phyloP scores from a whole-genome alignment of 1,284 basidiomycete genomes.

The Ganoderma boninense region DNA sequence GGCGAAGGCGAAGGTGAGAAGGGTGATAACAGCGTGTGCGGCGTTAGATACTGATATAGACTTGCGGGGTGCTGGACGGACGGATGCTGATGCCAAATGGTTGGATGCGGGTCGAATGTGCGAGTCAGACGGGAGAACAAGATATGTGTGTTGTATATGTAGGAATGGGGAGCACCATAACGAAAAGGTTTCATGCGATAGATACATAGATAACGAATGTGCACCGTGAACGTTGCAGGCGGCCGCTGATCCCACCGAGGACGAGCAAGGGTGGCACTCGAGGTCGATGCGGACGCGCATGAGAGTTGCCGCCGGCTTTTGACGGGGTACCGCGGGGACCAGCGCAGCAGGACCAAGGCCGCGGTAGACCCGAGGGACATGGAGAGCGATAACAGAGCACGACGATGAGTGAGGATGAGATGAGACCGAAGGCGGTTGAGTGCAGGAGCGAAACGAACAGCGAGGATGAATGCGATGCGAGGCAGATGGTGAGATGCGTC shows the following conservation, averaged over 20 bases:
- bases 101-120: conserved; percentile 18
- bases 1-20: no score
- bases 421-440: conserved; percentile 7
- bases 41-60: conserved; percentile 35
- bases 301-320: conserved; percentile 21
- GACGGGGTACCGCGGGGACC: conserved; percentile 4
- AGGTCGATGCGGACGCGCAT: conserved; percentile 4
- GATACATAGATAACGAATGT: conserved; percentile 24
- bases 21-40: conserved; percentile 25
- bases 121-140: conserved; percentile 8
- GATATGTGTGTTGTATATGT: conserved; percentile 4
- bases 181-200: conserved; percentile 21
- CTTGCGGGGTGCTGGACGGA: conserved; percentile 20
- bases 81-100: conserved; percentile 18
- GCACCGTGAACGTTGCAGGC: conserved; percentile 6
- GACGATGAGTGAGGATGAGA: conserved; percentile 30
- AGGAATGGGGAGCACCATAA: background rate
- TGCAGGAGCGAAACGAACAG: conserved; percentile 1
- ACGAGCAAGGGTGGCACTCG: background rate
- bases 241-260: conserved; percentile 13
- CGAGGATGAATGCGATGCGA: conserved; percentile 25
- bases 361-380: conserved; percentile 5
- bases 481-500: conserved; percentile 24
- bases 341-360: conserved; percentile 4
- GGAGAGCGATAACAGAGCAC: conserved; percentile 24